phyloP scores from a whole-genome alignment of 495 filamentous ascomycete genomes.

The Penicillium mononematosum region DNA sequence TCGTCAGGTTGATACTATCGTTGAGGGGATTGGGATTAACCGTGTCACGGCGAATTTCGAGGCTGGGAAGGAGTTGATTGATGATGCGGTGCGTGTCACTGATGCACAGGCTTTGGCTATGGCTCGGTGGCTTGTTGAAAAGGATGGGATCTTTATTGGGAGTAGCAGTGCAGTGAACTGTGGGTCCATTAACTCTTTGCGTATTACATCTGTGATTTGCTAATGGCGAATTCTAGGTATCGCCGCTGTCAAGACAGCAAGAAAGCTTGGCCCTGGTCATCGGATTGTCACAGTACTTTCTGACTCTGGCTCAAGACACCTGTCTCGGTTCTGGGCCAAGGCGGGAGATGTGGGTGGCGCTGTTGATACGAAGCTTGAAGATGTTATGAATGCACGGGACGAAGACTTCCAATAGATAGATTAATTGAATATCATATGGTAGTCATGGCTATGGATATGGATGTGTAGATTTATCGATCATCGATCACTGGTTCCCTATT shows the following conservation, averaged over 20 bases:
- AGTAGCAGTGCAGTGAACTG: slow-evolving; percentile 96
- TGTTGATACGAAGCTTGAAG: slow-evolving; percentile 49
- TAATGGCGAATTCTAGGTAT: slow-evolving; percentile 51
- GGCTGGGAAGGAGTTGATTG: slow-evolving; percentile 75
- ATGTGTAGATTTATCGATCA: neutral
- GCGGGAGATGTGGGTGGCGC: slow-evolving; percentile 67
- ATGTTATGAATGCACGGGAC: slow-evolving; percentile 49
- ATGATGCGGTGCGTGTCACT: slow-evolving; percentile 87
- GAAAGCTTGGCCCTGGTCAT: slow-evolving; percentile 71
- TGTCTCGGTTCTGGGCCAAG: slow-evolving; percentile 91
- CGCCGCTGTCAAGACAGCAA: slow-evolving; percentile 77
- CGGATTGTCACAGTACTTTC: slow-evolving; percentile 88
- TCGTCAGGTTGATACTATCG: slow-evolving; percentile 90
- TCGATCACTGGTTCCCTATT: neutral
- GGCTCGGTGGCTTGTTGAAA: slow-evolving; percentile 93
- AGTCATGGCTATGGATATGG: neutral
- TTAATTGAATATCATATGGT: slow-evolving; percentile 2
- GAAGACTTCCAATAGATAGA: slow-evolving; percentile 31
- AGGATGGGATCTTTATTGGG: slow-evolving; percentile 91
- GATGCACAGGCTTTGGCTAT: slow-evolving; percentile 89
- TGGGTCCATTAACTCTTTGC: slow-evolving; percentile 36
- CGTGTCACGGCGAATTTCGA: slow-evolving; percentile 90
- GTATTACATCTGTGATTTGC: slow-evolving; percentile 4
- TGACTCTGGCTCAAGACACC: slow-evolving; percentile 84
- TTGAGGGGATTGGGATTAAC: slow-evolving; percentile 96